These are phyloP conservation scores for apple (Malus domestica) DNA, from an alignment of 306 rosid genomes.

Conservation along the genomic window ASM211411v1 NC_041802.1:20465001-20465500, in stretches of 20 bases:
- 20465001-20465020: constrained; percentile 19
- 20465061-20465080: constrained; percentile 25
- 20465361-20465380: no score
- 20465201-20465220: background rate
- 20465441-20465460: no score
- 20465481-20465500: background rate
- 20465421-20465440: no score
- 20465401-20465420: no score
- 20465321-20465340: no score
- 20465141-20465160: background rate
- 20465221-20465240: background rate
- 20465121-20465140: background rate
- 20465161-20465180: background rate
- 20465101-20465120: background rate
- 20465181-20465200: background rate
- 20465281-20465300: no score
- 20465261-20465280: no score
- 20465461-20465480: no score
- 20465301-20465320: rapidly evolving
- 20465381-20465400: no score
- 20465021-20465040: constrained; percentile 49
- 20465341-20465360: background rate
- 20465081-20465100: constrained; percentile 19
- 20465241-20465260: background rate
- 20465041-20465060: constrained; percentile 27